Conservation (phyloP, 768 basidiomycete species). For the Inosperma sp. region DNA sequence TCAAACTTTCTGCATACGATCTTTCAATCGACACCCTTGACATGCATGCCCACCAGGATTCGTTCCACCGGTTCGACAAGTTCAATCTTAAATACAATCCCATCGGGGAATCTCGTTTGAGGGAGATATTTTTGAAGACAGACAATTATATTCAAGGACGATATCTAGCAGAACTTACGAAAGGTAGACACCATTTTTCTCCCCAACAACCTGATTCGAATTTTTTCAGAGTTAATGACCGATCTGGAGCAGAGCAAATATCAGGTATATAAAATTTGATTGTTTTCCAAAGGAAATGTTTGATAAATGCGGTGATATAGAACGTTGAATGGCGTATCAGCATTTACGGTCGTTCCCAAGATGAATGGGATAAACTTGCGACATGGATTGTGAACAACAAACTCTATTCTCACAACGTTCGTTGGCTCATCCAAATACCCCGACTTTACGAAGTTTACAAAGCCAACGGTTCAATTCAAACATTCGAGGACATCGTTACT, state of each 20-base stretch:
- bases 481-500: slow-evolving; percentile 85
- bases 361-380: slow-evolving; percentile 98
- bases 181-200: slow-evolving; percentile 48
- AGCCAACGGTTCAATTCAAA: slow-evolving; percentile 72
- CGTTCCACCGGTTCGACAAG: slow-evolving; percentile 98
- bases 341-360: slow-evolving; percentile 77
- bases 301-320: slow-evolving; percentile 30
- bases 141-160: slow-evolving; percentile 91
- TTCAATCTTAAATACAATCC: slow-evolving; percentile 98
- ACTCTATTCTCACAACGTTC: slow-evolving; percentile 91
- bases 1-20: slow-evolving; percentile 94
- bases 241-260: slow-evolving; percentile 99
- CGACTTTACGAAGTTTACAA: slow-evolving; percentile 96
- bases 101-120: slow-evolving; percentile 87
- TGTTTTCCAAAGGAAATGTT: not conserved
- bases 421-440: slow-evolving; percentile 96
- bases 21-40: slow-evolving; percentile 98
- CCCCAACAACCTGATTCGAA: not conserved
- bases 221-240: slow-evolving; percentile 82
- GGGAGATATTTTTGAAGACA: slow-evolving; percentile 98
- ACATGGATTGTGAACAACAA: slow-evolving; percentile 96
- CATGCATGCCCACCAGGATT: slow-evolving; percentile 98
- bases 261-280: slow-evolving; percentile 53
- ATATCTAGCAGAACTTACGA: slow-evolving; percentile 92
- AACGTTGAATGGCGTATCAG: slow-evolving; percentile 98